phyloP scores from a whole-genome alignment of 2,329 filamentous ascomycete genomes.

The Fusarium foetens region DNA sequence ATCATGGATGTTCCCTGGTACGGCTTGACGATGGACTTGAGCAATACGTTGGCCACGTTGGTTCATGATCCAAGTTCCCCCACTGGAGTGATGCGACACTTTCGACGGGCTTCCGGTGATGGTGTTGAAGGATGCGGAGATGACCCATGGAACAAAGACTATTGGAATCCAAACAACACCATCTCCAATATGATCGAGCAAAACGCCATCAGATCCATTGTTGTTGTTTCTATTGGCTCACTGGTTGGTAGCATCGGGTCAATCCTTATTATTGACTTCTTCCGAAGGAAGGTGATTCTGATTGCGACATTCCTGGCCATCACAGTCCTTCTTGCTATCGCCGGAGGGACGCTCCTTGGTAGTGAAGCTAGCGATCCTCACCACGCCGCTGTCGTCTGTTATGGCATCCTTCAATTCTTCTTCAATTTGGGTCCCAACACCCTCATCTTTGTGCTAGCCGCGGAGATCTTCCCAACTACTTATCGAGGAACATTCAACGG shows the following conservation, averaged over 20 bases:
- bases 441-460: neutral
- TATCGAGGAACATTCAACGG: constrained; percentile 8
- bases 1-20: constrained; percentile 25
- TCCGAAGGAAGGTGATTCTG: neutral
- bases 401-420: constrained; percentile 5
- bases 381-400: neutral
- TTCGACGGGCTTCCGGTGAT: neutral
- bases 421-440: constrained; percentile 10
- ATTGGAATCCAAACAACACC: neutral
- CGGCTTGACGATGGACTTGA: constrained; percentile 20
- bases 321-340: neutral
- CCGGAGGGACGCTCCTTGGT: neutral
- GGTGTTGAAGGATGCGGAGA: neutral
- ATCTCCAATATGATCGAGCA: constrained; percentile 2
- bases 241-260: neutral
- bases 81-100: neutral
- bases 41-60: constrained; percentile 12
- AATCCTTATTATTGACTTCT: constrained; percentile 10
- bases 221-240: neutral
- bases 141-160: constrained; percentile 10
- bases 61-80: neutral
- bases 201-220: constrained; percentile 1
- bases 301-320: constrained; percentile 1
- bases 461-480: constrained; percentile 2
- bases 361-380: neutral